Conservation (phyloP, 2,329 filamentous ascomycete species). For the Ophiognomonia clavigignenti-juglandacearum region DNA sequence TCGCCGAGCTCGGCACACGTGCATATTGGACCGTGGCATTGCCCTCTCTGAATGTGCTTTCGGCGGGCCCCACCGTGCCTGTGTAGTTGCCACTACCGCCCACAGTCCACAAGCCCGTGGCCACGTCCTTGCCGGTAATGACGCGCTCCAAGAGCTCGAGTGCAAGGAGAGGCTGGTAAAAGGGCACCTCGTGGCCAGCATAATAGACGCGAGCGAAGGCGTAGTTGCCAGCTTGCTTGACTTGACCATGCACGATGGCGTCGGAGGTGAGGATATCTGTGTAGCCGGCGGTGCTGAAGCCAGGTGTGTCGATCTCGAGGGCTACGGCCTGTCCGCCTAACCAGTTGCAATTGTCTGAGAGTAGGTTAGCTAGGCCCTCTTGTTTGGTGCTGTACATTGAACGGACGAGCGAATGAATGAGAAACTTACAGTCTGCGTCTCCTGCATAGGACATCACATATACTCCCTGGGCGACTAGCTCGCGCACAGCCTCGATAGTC, state of each 20-base stretch:
- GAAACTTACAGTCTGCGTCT: slow-evolving; percentile 11
- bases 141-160: slow-evolving; percentile 45
- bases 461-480: slow-evolving; percentile 5
- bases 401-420: background rate
- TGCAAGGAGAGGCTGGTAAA: slow-evolving; percentile 47
- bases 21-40: slow-evolving; percentile 30
- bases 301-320: slow-evolving; percentile 17
- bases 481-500: slow-evolving; percentile 6
- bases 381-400: background rate
- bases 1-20: slow-evolving; percentile 25
- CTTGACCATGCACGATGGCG: slow-evolving; percentile 32
- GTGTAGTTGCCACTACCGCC: slow-evolving; percentile 22
- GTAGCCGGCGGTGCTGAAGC: slow-evolving; percentile 27
- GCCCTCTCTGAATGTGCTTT: slow-evolving; percentile 41
- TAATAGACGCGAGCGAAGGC: slow-evolving; percentile 43
- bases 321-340: slow-evolving; percentile 10
- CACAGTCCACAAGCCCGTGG: slow-evolving; percentile 42
- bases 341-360: slow-evolving; percentile 15
- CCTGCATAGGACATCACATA: slow-evolving; percentile 11
- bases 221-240: slow-evolving; percentile 45
- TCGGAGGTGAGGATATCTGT: slow-evolving; percentile 18
- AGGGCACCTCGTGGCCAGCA: slow-evolving; percentile 39
- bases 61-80: slow-evolving; percentile 33
- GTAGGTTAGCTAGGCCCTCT: too few species aligned
- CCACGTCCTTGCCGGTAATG: slow-evolving; percentile 43